A percentile compares a stretch with the other conserved stretches of the same genome.
Conservation (phyloP, 202 grass and related monocot genomes). For the Panicum virgatum region DNA sequence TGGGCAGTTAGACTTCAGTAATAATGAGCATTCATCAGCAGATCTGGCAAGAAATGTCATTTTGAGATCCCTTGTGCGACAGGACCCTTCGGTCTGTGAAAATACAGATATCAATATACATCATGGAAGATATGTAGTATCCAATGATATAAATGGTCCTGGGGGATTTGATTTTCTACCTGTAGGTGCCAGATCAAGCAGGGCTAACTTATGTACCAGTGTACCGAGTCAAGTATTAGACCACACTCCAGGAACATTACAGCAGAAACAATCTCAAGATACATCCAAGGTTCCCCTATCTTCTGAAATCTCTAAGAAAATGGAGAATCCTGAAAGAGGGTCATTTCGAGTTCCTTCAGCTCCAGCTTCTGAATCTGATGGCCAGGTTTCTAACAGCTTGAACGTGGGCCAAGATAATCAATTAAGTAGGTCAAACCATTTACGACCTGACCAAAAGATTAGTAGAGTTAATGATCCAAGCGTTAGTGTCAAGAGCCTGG, state of each 20-base stretch:
- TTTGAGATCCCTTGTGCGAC: constrained; percentile 39
- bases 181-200: constrained; percentile 24
- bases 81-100: constrained; percentile 34
- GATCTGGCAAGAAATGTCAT: constrained; percentile 36
- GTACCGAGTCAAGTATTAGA: constrained; percentile 40
- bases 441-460: constrained; percentile 21
- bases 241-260: constrained; percentile 37
- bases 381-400: constrained; percentile 42
- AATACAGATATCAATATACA: constrained; percentile 31
- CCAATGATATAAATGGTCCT: constrained; percentile 21
- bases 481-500: constrained; percentile 24
- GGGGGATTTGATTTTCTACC: constrained; percentile 44
- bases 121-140: constrained; percentile 35
- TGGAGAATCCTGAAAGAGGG: constrained; percentile 36
- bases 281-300: constrained; percentile 36
- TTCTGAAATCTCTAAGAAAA: constrained; percentile 41
- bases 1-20: constrained; percentile 39
- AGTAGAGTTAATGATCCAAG: constrained; percentile 41
- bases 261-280: constrained; percentile 41
- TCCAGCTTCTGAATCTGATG: constrained; percentile 39
- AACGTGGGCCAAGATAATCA: constrained; percentile 37
- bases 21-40: constrained; percentile 25
- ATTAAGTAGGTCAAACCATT: constrained; percentile 38
- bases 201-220: constrained; percentile 36
- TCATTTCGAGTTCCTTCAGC: constrained; percentile 36